These are phyloP conservation scores for Pseudopithomyces chartarum DNA, from an alignment of 2,329 filamentous ascomycete species.

Conservation along the genomic window DNA sequence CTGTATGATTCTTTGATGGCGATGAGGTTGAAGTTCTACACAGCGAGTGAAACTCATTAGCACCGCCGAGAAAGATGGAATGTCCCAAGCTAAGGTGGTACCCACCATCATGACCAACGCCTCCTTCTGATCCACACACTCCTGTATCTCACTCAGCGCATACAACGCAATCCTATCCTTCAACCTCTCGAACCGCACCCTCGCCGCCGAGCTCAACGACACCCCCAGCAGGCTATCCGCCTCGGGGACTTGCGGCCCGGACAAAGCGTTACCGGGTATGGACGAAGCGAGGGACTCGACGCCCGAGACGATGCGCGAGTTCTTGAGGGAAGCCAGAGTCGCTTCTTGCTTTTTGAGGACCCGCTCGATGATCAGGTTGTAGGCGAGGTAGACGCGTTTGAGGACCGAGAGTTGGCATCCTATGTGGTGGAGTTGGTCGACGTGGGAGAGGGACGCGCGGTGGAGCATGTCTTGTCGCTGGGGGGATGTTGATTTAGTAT, in stretches of 20 bases:
- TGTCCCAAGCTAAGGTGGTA: no score
- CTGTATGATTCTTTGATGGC: conserved; percentile 75
- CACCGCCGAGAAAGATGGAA: no score
- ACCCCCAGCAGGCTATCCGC: conserved; percentile 51
- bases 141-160: conserved; percentile 65
- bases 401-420: conserved; percentile 65
- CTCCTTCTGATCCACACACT: conserved; percentile 71
- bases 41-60: no score
- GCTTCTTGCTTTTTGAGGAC: conserved; percentile 55
- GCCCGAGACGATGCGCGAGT: conserved; percentile 46
- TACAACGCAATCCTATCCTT: conserved; percentile 64
- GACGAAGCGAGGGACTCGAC: conserved; percentile 37
- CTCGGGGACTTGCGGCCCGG: conserved; percentile 33
- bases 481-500: not conserved
- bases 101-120: conserved; percentile 69
- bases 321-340: conserved; percentile 51
- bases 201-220: conserved; percentile 54
- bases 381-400: conserved; percentile 65
- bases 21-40: conserved; percentile 80
- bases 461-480: conserved; percentile 61
- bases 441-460: conserved; percentile 51
- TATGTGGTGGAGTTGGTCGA: conserved; percentile 62
- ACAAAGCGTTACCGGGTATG: conserved; percentile 17
- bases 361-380: conserved; percentile 64
- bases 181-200: conserved; percentile 64